Conservation (phyloP, 805 yeast genomes). For the Kurtzmaniella fragi region DNA sequence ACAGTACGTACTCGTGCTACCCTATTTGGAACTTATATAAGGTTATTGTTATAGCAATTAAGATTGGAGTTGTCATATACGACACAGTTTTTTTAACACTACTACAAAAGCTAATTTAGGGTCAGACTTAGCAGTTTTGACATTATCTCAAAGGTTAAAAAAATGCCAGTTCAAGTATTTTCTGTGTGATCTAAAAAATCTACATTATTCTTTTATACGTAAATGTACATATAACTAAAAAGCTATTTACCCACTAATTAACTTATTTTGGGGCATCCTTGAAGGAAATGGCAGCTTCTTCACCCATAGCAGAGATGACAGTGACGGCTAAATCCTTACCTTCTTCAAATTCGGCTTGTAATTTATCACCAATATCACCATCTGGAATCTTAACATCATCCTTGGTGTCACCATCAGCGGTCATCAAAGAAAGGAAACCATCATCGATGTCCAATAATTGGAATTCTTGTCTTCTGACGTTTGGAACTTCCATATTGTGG, state of each 20-base stretch:
- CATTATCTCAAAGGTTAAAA: too few species aligned
- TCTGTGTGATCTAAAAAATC: too few species aligned
- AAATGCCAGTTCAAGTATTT: too few species aligned
- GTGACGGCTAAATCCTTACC: constrained; percentile 98
- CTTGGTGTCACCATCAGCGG: constrained; percentile 96
- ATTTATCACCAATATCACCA: constrained; percentile 91
- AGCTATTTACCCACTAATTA: constrained; percentile 3
- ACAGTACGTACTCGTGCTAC: too few species aligned
- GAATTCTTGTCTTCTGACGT: constrained; percentile 92
- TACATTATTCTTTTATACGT: constrained; percentile 1
- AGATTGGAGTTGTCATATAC: too few species aligned
- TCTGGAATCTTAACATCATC: constrained; percentile 99
- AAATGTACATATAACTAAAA: constrained; percentile 2
- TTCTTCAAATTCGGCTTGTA: constrained; percentile 91
- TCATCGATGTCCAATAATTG: constrained; percentile 98
- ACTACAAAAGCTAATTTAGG: too few species aligned
- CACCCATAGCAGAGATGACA: constrained; percentile 97
- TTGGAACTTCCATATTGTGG: constrained; percentile 99
- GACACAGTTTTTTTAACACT: too few species aligned
- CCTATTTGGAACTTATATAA: too few species aligned
- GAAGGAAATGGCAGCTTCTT: constrained; percentile 98
- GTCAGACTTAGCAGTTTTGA: too few species aligned
- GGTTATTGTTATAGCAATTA: too few species aligned
- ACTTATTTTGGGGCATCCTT: constrained; percentile 90
- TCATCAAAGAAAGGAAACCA: constrained; percentile 95